A percentile compares a stretch with the other conserved stretches of the same genome.
phyloP scores from a whole-genome alignment of 345 rosid species.

The Passiflora organensis region DNA sequence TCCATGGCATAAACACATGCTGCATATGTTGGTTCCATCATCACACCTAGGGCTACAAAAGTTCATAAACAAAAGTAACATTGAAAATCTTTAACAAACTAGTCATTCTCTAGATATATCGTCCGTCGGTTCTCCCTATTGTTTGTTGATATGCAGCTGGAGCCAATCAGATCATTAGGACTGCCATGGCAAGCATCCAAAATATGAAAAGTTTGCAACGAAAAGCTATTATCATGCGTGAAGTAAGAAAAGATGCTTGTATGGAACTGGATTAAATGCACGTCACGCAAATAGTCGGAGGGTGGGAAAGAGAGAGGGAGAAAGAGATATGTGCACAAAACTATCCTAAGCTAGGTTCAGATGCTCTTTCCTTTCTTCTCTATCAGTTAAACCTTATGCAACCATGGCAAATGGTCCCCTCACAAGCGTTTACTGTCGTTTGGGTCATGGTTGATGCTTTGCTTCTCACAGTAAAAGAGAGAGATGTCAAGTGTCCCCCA shows the following conservation, averaged over 20 bases:
- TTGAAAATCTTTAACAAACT: not conserved
- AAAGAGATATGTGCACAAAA: slow-evolving; percentile 7
- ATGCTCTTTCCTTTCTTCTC: slow-evolving; percentile 11
- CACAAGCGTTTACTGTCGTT: slow-evolving; percentile 5
- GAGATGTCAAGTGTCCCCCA: slow-evolving; percentile 31
- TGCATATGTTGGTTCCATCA: slow-evolving; percentile 26
- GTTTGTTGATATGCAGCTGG: slow-evolving; percentile 30
- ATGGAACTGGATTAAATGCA: slow-evolving; percentile 22
- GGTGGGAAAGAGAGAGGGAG: slow-evolving; percentile 6
- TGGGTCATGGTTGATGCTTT: slow-evolving; percentile 24
- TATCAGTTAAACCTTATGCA: slow-evolving; percentile 11
- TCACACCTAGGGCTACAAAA: slow-evolving; percentile 22
- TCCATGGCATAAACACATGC: not conserved
- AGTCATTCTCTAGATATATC: slow-evolving; percentile 32
- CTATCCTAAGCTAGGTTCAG: slow-evolving; percentile 4
- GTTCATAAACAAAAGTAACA: not conserved
- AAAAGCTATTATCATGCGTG: slow-evolving; percentile 17
- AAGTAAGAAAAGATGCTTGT: slow-evolving; percentile 25
- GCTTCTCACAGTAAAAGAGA: slow-evolving; percentile 14
- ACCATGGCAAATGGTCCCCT: slow-evolving; percentile 42
- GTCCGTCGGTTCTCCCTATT: slow-evolving; percentile 10
- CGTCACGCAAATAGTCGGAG: not conserved
- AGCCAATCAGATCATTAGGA: slow-evolving; percentile 20
- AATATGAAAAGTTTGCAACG: slow-evolving; percentile 24
- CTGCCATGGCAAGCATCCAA: slow-evolving; percentile 30